These are phyloP conservation scores for Kuraishia capsulata DNA, from an alignment of 805 yeast species.

Conservation along the genomic window DNA sequence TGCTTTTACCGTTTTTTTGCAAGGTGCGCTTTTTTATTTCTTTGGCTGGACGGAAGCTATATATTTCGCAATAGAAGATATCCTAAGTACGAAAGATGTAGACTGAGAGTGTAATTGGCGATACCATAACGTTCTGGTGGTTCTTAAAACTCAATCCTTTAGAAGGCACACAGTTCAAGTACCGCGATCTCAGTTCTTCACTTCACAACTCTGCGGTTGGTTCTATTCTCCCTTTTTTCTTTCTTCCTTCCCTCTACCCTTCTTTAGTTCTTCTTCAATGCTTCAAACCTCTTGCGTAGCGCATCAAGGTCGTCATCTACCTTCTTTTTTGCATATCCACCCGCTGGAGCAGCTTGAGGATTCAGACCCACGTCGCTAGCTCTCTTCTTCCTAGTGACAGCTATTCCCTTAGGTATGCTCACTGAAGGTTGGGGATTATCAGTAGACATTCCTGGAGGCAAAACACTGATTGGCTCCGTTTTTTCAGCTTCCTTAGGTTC, in stretches of 20 bases:
- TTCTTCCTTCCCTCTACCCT: too few relatives aligned
- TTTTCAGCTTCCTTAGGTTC: slow-evolving; percentile 12
- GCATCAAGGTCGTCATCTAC: slow-evolving; percentile 50
- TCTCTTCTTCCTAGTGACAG: slow-evolving; percentile 19
- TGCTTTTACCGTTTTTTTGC: neutral
- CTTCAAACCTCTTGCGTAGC: slow-evolving; percentile 67
- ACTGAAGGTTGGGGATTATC: slow-evolving; percentile 29
- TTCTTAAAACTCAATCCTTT: too few relatives aligned
- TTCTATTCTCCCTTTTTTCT: too few relatives aligned
- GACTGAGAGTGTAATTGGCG: too few relatives aligned
- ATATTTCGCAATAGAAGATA: neutral
- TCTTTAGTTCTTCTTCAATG: slow-evolving; percentile 37
- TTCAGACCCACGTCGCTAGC: slow-evolving; percentile 13
- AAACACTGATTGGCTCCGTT: slow-evolving; percentile 29
- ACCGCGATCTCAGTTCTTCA: too few relatives aligned
- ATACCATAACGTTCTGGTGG: too few relatives aligned
- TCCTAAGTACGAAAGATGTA: too few relatives aligned
- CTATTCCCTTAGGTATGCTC: slow-evolving; percentile 30
- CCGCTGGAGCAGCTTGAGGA: slow-evolving; percentile 5
- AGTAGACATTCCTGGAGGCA: slow-evolving; percentile 30
- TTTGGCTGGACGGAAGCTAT: neutral
- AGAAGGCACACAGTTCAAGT: too few relatives aligned
- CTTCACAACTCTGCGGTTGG: too few relatives aligned
- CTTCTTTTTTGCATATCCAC: too few relatives aligned
- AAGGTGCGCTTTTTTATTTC: neutral